phyloP scores from a whole-genome alignment of 495 filamentous ascomycete genomes.

The Letharia lupina region DNA sequence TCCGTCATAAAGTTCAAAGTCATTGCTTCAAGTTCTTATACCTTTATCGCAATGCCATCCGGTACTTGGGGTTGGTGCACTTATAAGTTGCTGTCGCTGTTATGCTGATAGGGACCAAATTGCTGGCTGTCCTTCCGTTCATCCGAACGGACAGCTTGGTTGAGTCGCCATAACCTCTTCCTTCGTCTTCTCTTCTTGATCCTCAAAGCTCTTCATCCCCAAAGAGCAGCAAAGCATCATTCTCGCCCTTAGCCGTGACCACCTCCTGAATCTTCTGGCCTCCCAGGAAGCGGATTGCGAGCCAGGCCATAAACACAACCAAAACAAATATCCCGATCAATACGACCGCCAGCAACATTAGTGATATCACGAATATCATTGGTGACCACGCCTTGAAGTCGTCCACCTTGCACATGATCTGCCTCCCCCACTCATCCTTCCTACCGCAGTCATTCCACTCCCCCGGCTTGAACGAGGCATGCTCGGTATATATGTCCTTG shows the following conservation, averaged over 20 bases:
- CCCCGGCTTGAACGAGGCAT: background rate
- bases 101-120: background rate
- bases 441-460: constrained; percentile 2
- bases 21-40: no score
- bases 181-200: background rate
- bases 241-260: background rate
- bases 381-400: background rate
- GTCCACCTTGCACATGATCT: constrained; percentile 1
- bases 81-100: background rate
- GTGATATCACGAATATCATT: background rate
- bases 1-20: background rate
- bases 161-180: background rate
- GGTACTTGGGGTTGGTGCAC: background rate
- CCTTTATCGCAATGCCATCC: background rate
- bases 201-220: background rate
- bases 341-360: background rate
- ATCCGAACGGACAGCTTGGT: background rate
- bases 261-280: background rate
- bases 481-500: background rate
- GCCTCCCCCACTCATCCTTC: background rate
- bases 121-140: background rate
- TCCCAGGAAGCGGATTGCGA: background rate
- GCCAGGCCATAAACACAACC: background rate
- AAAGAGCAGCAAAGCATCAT: constrained; percentile 2
- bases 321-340: background rate